phyloP scores from a whole-genome alignment of 2,329 filamentous ascomycete genomes.

The Fusarium phyllophilum region DNA sequence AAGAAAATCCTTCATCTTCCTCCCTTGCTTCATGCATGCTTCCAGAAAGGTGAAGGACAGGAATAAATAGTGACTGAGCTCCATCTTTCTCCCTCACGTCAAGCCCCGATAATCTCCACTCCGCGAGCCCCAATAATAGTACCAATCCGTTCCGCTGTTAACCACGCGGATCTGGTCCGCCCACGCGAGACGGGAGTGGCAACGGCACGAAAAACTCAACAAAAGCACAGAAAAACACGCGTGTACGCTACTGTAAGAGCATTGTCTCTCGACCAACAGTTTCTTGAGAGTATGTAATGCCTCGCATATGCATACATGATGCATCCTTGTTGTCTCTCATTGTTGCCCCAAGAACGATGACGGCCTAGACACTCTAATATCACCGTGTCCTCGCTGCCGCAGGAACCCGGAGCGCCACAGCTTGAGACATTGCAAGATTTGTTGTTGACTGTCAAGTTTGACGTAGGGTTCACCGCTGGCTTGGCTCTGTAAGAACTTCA shows the following conservation, averaged over 20 bases:
- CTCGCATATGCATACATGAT: conserved; percentile 17
- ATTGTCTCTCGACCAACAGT: conserved; percentile 12
- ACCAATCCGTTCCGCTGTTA: conserved; percentile 18
- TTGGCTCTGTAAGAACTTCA: not conserved
- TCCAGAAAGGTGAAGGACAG: conserved; percentile 4
- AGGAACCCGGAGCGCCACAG: conserved; percentile 35
- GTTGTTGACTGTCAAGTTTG: not conserved
- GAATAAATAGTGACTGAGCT: not conserved
- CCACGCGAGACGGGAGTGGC: conserved; percentile 32
- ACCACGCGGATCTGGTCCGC: conserved; percentile 20
- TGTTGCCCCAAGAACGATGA: conserved; percentile 16
- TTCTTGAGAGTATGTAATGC: conserved; percentile 6
- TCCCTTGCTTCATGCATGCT: conserved; percentile 31
- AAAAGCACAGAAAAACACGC: conserved; percentile 21
- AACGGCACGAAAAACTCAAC: not conserved
- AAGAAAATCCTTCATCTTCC: conserved; percentile 3
- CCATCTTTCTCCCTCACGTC: conserved; percentile 29
- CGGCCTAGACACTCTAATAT: conserved; percentile 5
- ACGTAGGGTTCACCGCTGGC: not conserved
- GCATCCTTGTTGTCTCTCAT: conserved; percentile 22
- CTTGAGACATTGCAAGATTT: not conserved
- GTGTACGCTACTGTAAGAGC: conserved; percentile 17
- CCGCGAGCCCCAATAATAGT: not conserved
- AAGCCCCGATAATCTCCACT: conserved; percentile 28
- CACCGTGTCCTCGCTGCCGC: conserved; percentile 28